Evolutionary conservation across 1,284 basidiomycete genomes (phyloP).

Genomic region (Xerocomus nothofagi): DNA sequence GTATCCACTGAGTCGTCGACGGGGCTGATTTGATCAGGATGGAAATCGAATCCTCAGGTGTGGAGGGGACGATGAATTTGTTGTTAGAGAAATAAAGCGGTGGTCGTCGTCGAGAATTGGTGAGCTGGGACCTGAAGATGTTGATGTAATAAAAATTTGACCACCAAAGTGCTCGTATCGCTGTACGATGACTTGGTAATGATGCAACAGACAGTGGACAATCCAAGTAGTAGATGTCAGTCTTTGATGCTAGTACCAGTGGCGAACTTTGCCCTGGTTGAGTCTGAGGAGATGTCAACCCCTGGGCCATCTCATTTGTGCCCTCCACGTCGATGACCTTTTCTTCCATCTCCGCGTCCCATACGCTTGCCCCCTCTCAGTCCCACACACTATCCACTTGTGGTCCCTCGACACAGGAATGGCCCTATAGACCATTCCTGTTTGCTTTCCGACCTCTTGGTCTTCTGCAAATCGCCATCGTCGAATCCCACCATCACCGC

Average conservation of each 20-base stretch:
- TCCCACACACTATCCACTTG: background rate
- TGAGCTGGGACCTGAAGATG: too few relatives aligned
- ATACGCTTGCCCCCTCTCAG: background rate
- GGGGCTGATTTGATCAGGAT: too few relatives aligned
- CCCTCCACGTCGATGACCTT: background rate
- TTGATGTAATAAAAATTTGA: too few relatives aligned
- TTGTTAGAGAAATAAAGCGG: too few relatives aligned
- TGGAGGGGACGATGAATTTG: too few relatives aligned
- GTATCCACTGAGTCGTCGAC: too few relatives aligned
- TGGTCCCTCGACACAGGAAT: background rate
- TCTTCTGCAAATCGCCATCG: background rate
- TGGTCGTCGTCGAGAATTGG: too few relatives aligned
- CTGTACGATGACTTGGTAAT: too few relatives aligned
- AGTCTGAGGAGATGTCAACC: background rate
- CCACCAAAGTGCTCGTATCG: too few relatives aligned
- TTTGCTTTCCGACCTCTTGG: background rate
- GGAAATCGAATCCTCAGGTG: too few relatives aligned
- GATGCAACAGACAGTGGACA: background rate
- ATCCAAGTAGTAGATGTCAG: too few relatives aligned
- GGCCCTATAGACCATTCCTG: rapidly evolving
- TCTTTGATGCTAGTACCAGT: background rate
- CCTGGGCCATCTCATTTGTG: background rate
- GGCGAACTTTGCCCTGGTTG: background rate
- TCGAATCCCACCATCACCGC: background rate
- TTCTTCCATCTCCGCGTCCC: background rate